A percentile compares a stretch with the other conserved stretches of the same genome.
phyloP scores from a whole-genome alignment of 2,329 filamentous ascomycete species.

The Macrophomina phaseolina region DNA sequence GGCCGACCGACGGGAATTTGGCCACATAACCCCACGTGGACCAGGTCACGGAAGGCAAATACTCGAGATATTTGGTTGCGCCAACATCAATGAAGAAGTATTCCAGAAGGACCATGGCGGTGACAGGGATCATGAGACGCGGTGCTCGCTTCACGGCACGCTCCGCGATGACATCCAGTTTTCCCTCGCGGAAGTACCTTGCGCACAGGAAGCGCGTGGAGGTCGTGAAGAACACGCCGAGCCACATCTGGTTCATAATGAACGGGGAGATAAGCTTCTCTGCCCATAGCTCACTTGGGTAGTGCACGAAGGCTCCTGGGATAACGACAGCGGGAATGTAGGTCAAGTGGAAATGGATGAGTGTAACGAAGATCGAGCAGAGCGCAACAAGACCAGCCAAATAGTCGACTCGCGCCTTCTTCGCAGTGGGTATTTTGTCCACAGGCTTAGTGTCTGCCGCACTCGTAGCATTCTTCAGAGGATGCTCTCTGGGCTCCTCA shows the following conservation, averaged over 20 bases:
- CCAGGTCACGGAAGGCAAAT: conserved; percentile 54
- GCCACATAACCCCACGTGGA: conserved; percentile 55
- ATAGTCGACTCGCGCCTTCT: conserved; percentile 50
- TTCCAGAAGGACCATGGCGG: conserved; percentile 50
- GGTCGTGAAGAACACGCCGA: conserved; percentile 57
- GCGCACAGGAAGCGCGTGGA: conserved; percentile 54
- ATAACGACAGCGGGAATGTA: conserved; percentile 51
- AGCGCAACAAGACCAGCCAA: conserved; percentile 54
- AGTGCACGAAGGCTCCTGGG: conserved; percentile 44
- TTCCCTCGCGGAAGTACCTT: conserved; percentile 51
- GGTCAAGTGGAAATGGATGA: conserved; percentile 53
- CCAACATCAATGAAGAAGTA: conserved; percentile 56
- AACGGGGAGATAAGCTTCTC: conserved; percentile 51
- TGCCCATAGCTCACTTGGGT: conserved; percentile 48
- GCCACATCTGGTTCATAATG: conserved; percentile 54
- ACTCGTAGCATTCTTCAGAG: conserved; percentile 6
- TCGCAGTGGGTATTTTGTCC: conserved; percentile 18
- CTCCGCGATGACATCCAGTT: conserved; percentile 51
- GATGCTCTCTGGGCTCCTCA: conserved; percentile 21
- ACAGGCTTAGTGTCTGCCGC: neutral
- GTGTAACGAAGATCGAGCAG: conserved; percentile 51
- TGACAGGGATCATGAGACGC: conserved; percentile 54
- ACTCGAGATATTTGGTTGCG: conserved; percentile 51
- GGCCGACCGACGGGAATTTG: conserved; percentile 48
- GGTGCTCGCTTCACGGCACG: conserved; percentile 52